Base-by-base conservation (phyloP, 2,329 filamentous ascomycete genomes). In the Trichoderma simmonsii region DNA sequence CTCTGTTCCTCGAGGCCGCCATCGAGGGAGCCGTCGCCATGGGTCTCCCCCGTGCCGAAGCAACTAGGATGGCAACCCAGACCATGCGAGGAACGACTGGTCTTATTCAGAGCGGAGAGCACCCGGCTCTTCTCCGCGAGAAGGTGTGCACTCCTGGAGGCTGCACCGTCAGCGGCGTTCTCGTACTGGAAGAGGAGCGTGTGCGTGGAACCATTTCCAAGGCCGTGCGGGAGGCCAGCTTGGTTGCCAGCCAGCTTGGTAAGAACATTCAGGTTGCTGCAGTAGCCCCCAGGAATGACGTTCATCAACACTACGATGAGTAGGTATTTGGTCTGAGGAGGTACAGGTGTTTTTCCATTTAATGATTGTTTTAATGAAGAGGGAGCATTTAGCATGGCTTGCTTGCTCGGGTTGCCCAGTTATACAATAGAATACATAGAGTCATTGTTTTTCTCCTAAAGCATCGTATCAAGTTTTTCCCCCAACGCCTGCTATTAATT, bases 1-100 rank as follows among this genome's bases (percentile, higher is more conserved):
- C 92, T 1, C 84, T 95, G 57, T 86, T 95, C 77, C 85, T 94
- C 18, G 93, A 95, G 81, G 91, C 91, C 7, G 87, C 92, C 60
- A 89, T 92, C 15, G 92, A 95, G 76, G 93, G 92, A 7, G 92
- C 90, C 4, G 91, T 95, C 1, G 92, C 92, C 15, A 93, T 94
- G 90, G 93, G 93, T 0, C 78, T 95, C 36, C 91, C 92, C 4
- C 85, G 92, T 62, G 87, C 86, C 2, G 92, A 94, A 78, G 92
- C 92, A 1, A 89, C 90, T 79, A 83, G 88, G 73, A 94, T 95
- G 92, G 92, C 92, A 30, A 91, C 92, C 1, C 93, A 95, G 84
- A 90, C 90, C 14, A 93, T 94, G 91, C 86, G 88, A 75, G 93
- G 93, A 26, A 89, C 91, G 0, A 91, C 92, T 0, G 89, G 87